A percentile compares a stretch with the other conserved stretches of the same genome.
Conservation (phyloP, 805 yeast genomes). For the Candida ovalis region DNA sequence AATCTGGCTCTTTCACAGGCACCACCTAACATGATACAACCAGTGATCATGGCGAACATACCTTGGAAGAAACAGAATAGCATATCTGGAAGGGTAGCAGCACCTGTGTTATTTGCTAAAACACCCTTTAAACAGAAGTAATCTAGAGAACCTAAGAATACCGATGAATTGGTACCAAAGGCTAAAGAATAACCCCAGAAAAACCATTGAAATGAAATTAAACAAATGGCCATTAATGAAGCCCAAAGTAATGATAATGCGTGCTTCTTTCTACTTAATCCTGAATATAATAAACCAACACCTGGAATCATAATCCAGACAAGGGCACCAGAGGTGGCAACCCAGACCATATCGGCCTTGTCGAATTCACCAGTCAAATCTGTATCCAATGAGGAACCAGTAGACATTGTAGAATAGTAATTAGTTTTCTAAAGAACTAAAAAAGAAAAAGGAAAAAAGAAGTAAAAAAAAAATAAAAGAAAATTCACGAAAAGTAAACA, state of each 20-base stretch:
- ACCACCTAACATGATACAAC: slow-evolving; percentile 93
- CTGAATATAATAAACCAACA: slow-evolving; percentile 88
- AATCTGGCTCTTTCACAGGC: slow-evolving; percentile 96
- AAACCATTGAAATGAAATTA: slow-evolving; percentile 93
- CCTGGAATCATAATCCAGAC: slow-evolving; percentile 99
- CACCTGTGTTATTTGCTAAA: slow-evolving; percentile 74
- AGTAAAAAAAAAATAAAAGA: slow-evolving; percentile 1
- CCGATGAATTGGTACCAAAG: slow-evolving; percentile 51
- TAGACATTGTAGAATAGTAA: neutral
- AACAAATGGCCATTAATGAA: slow-evolving; percentile 79
- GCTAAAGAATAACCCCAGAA: slow-evolving; percentile 96
- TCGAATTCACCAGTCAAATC: slow-evolving; percentile 72
- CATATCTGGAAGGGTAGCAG: slow-evolving; percentile 77
- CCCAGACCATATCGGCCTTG: slow-evolving; percentile 81
- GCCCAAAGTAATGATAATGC: slow-evolving; percentile 96
- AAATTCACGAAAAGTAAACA: neutral
- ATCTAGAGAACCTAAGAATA: slow-evolving; percentile 75
- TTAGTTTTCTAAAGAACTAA: neutral
- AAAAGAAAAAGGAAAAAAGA: neutral
- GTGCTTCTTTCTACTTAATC: slow-evolving; percentile 90
- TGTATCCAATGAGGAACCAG: slow-evolving; percentile 45
- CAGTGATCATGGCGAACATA: slow-evolving; percentile 93
- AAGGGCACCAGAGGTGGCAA: slow-evolving; percentile 68
- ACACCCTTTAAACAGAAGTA: slow-evolving; percentile 80
- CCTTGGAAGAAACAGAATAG: slow-evolving; percentile 91